phyloP scores from a whole-genome alignment of 148 eudicot genomes.

The Rhododendron molle region DNA sequence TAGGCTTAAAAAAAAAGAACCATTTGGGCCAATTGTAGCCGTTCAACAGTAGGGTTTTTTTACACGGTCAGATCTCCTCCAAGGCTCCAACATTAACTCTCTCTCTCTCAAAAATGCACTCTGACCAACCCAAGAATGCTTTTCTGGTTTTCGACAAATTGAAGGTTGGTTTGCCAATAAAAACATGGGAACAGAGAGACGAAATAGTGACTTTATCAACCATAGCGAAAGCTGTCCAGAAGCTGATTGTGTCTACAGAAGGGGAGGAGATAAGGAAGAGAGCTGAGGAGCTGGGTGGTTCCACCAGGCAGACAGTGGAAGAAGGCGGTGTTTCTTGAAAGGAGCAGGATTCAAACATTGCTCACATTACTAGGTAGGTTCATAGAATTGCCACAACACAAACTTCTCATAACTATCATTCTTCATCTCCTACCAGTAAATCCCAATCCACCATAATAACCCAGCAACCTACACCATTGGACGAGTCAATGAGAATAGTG shows the following conservation, averaged over 20 bases:
- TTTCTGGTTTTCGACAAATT: not conserved
- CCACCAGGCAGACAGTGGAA: not conserved
- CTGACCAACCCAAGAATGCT: constrained; percentile 3
- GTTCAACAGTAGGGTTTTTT: too few relatives aligned
- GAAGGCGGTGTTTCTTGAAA: constrained; percentile 14
- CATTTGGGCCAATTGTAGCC: too few relatives aligned
- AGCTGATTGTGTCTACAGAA: constrained; percentile 9
- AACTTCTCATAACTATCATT: too few relatives aligned
- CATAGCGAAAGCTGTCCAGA: not conserved
- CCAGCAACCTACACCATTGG: too few relatives aligned
- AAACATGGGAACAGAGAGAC: not conserved
- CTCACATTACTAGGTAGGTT: constrained; percentile 13
- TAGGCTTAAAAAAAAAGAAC: too few relatives aligned
- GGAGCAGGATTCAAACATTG: constrained; percentile 15
- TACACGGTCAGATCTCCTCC: too few relatives aligned
- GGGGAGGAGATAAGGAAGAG: constrained; percentile 14
- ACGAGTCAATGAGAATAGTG: too few relatives aligned
- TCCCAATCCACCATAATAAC: not conserved
- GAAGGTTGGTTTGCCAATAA: not conserved
- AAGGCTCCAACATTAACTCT: too few relatives aligned
- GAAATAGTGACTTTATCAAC: not conserved
- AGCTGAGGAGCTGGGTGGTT: constrained; percentile 7
- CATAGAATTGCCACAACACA: too few relatives aligned
- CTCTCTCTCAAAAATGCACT: too few relatives aligned
- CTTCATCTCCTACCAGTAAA: not conserved